phyloP scores from a whole-genome alignment of 2,329 filamentous ascomycete species.

The Diplodia corticola region DNA sequence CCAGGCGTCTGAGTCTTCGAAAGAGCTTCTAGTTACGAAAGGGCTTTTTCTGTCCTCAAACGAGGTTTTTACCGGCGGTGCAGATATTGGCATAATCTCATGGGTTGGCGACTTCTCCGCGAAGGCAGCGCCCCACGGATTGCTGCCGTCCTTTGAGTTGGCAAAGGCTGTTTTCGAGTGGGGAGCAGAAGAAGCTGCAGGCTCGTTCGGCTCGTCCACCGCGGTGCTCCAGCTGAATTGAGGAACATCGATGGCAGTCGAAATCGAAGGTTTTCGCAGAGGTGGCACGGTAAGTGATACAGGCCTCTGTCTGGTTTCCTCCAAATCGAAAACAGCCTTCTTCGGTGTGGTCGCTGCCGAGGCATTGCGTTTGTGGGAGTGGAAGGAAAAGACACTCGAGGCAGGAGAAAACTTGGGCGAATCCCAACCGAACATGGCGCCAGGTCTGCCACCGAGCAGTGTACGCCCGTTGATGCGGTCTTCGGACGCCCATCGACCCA shows the following conservation, averaged over 20 bases:
- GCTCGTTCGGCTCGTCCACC: background rate
- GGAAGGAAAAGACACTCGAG: constrained; percentile 11
- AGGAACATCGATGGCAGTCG: background rate
- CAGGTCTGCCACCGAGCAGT: constrained; percentile 31
- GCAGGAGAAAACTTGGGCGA: constrained; percentile 24
- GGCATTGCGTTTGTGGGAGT: constrained; percentile 13
- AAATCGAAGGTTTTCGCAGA: background rate
- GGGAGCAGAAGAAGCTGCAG: constrained; percentile 5
- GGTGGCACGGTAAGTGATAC: background rate
- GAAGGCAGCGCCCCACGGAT: constrained; percentile 7
- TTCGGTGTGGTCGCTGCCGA: constrained; percentile 1
- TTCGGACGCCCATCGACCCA: constrained; percentile 40
- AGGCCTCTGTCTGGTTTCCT: constrained; percentile 14
- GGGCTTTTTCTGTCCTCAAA: background rate
- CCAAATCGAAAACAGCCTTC: constrained; percentile 11
- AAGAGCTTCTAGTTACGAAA: background rate
- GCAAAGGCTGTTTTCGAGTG: constrained; percentile 10
- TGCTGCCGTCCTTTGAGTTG: background rate
- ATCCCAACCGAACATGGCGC: constrained; percentile 43
- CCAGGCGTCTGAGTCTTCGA: background rate
- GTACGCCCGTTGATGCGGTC: constrained; percentile 39
- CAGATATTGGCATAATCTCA: background rate
- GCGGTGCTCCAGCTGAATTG: constrained; percentile 15
- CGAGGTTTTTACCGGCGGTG: background rate
- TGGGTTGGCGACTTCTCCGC: background rate